Percentiles rank a stretch among this genome's conserved stretches.
phyloP scores from a whole-genome alignment of 75 land plant genomes.

The Larix kaempferi region DNA sequence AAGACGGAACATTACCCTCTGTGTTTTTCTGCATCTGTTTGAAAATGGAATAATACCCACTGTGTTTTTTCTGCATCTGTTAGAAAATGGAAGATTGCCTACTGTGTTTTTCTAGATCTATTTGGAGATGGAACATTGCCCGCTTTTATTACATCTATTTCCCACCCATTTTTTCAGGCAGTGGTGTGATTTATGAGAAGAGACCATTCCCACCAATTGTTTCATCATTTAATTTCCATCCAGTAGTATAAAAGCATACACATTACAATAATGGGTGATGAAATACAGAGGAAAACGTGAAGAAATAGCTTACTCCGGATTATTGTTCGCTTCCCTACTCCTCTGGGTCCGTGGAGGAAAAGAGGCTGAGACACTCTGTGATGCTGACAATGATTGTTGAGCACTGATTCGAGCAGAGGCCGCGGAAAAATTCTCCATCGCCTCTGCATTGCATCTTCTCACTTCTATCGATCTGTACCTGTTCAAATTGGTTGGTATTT shows the following conservation, averaged over 20 bases:
- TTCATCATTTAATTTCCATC: not conserved
- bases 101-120: no score
- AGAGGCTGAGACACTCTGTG: conserved; percentile 62
- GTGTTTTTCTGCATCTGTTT: not conserved
- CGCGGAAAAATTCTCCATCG: conserved; percentile 68
- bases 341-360: conserved; percentile 81
- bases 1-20: not conserved
- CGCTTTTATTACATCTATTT: not conserved
- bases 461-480: no score
- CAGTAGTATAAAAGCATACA: not conserved
- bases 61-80: no score
- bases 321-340: conserved; percentile 76
- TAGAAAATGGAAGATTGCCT: no score
- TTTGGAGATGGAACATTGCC: no score
- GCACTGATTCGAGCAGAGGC: conserved; percentile 66
- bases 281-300: not conserved
- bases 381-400: conserved; percentile 53
- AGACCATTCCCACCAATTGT: not conserved
- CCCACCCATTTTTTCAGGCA: not conserved
- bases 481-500: no score
- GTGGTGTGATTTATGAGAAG: not conserved
- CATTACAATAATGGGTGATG: not conserved
- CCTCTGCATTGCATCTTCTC: conserved; percentile 9
- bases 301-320: conserved; percentile 37
- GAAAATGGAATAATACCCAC: not conserved